Conservation (phyloP, 2,329 filamentous ascomycete species). For the Phaeophleospora eucalypticola region DNA sequence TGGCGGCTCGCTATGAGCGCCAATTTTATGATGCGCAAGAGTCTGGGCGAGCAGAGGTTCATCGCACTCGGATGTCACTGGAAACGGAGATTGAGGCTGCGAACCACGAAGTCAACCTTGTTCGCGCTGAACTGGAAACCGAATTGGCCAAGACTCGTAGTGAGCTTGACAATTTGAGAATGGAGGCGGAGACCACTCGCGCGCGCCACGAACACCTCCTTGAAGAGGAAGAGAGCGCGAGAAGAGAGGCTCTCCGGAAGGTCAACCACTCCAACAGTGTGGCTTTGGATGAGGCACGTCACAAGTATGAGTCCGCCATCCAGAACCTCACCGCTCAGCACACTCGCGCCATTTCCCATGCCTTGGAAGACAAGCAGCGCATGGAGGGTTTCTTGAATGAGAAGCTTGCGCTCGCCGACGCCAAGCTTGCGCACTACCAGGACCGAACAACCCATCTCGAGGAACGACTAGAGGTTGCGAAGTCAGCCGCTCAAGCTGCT, state of each 20-base stretch:
- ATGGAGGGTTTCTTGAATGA: constrained; percentile 76
- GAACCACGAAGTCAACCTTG: constrained; percentile 78
- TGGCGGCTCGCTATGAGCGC: constrained; percentile 65
- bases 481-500: constrained; percentile 79
- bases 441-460: constrained; percentile 81
- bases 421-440: constrained; percentile 79
- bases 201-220: constrained; percentile 79
- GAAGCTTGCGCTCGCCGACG: constrained; percentile 73
- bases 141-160: constrained; percentile 68
- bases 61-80: constrained; percentile 72
- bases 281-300: constrained; percentile 53
- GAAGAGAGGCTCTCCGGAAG: constrained; percentile 56
- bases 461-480: constrained; percentile 85
- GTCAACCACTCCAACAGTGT: constrained; percentile 50
- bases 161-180: constrained; percentile 71
- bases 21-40: constrained; percentile 83
- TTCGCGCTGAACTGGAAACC: constrained; percentile 76
- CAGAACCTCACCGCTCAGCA: constrained; percentile 59
- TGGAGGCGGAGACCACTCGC: constrained; percentile 76
- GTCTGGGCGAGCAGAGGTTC: constrained; percentile 71
- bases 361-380: constrained; percentile 75
- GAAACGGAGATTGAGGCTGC: constrained; percentile 78
- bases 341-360: constrained; percentile 35
- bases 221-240: constrained; percentile 71
- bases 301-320: constrained; percentile 49